Conservation (phyloP, 1,139 yeast genomes). For the Candida glucosophila region DNA sequence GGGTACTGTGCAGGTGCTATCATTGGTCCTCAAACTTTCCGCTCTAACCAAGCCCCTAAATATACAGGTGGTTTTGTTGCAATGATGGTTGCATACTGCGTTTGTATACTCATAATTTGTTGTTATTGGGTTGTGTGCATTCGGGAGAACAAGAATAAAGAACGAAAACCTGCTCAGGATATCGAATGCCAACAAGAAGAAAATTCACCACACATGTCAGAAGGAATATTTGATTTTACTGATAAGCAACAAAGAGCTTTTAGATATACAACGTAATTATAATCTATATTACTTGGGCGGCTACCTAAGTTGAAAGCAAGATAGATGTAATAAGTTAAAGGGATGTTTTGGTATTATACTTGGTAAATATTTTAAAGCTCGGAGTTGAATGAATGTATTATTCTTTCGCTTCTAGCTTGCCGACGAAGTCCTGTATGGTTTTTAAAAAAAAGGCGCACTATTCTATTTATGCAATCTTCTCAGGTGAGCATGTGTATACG, state of each 20-base stretch:
- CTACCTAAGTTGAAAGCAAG: too few relatives aligned
- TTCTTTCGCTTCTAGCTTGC: too few relatives aligned
- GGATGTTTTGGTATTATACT: too few relatives aligned
- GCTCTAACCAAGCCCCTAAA: slow-evolving; percentile 19
- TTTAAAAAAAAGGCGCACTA: too few relatives aligned
- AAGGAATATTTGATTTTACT: slow-evolving; percentile 26
- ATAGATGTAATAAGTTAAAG: too few relatives aligned
- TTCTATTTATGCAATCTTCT: too few relatives aligned
- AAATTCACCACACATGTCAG: too few relatives aligned
- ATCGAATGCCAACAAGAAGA: slow-evolving; percentile 19
- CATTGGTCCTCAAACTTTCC: slow-evolving; percentile 21
- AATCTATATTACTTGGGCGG: too few relatives aligned
- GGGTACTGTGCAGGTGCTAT: slow-evolving; percentile 23
- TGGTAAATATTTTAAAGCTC: too few relatives aligned
- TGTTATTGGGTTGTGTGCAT: slow-evolving; percentile 15
- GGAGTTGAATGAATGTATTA: too few relatives aligned
- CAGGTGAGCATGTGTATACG: too few relatives aligned
- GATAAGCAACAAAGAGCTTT: slow-evolving; percentile 19
- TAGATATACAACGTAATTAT: slow-evolving; percentile 11
- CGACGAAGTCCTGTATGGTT: too few relatives aligned
- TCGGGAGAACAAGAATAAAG: slow-evolving; percentile 16
- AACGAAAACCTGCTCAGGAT: slow-evolving; percentile 15
- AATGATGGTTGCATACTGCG: slow-evolving; percentile 12
- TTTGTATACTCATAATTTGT: slow-evolving; percentile 19
- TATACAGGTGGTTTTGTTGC: slow-evolving; percentile 18